phyloP scores from a whole-genome alignment of 768 basidiomycete species.

The Mycena metata region DNA sequence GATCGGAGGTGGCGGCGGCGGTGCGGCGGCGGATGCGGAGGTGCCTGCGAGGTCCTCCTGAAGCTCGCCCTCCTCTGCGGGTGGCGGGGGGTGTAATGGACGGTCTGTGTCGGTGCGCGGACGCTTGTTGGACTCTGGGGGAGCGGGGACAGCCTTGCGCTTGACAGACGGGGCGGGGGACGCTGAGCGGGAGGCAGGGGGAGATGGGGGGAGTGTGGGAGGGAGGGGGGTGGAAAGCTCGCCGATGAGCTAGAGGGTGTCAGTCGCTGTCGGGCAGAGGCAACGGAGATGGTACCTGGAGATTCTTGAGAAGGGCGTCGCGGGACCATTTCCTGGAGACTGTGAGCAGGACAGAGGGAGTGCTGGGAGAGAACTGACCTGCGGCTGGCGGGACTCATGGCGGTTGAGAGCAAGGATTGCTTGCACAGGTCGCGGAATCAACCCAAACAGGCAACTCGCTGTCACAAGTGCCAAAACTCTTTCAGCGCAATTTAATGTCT shows the following conservation, averaged over 20 bases:
- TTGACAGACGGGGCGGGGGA: constrained; percentile 63
- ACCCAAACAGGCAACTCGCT: too few relatives aligned
- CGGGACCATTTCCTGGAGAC: constrained; percentile 61
- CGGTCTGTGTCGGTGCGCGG: constrained; percentile 52
- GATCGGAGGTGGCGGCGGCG: constrained; percentile 45
- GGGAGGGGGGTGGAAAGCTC: constrained; percentile 58
- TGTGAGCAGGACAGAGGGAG: constrained; percentile 34
- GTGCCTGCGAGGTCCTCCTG: constrained; percentile 56
- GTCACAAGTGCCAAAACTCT: too few relatives aligned
- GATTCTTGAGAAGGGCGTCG: constrained; percentile 62
- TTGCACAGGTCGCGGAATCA: background rate
- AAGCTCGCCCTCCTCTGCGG: constrained; percentile 69
- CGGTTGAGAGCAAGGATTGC: constrained; percentile 36
- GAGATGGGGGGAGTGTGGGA: constrained; percentile 64
- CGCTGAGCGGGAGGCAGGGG: constrained; percentile 62
- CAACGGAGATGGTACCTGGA: constrained; percentile 55
- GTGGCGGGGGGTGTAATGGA: constrained; percentile 41
- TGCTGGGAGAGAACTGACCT: constrained; percentile 46
- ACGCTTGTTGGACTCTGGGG: constrained; percentile 61
- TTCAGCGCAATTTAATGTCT: too few relatives aligned
- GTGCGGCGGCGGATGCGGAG: constrained; percentile 40
- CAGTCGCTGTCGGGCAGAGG: constrained; percentile 13
- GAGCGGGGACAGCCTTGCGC: constrained; percentile 61
- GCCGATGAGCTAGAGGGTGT: constrained; percentile 56
- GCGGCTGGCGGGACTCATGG: constrained; percentile 30